Evolutionary conservation across 495 filamentous ascomycete genomes (phyloP).

Genomic region (Aspergillus egyptiacus): DNA sequence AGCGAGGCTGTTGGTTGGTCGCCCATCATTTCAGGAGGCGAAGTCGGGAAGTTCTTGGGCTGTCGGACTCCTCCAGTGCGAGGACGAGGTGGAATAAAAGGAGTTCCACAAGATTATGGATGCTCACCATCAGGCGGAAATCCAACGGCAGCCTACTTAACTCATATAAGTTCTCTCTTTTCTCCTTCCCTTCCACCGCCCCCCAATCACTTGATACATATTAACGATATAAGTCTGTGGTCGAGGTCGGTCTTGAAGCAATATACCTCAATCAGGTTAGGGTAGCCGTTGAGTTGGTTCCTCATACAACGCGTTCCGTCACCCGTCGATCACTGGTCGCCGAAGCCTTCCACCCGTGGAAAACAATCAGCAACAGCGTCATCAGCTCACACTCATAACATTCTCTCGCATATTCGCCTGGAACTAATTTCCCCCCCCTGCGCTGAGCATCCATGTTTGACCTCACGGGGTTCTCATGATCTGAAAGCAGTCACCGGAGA

Average conservation of each 20-base stretch:
- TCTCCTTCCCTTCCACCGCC: background rate
- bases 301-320: conserved; percentile 22
- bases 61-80: background rate
- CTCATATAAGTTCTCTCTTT: background rate
- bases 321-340: conserved; percentile 22
- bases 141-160: conserved; percentile 4
- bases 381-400: conserved; percentile 4
- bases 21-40: conserved; percentile 21
- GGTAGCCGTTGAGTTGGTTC: too few relatives aligned
- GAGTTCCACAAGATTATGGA: conserved; percentile 10
- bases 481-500: conserved; percentile 6
- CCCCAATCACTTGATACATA: background rate
- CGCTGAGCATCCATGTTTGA: conserved; percentile 17
- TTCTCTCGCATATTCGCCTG: background rate
- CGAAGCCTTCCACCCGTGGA: conserved; percentile 19
- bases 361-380: conserved; percentile 21
- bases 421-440: background rate
- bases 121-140: background rate
- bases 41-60: conserved; percentile 16
- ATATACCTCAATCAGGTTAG: conserved; percentile 29
- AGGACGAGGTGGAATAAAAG: conserved; percentile 4
- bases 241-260: too few relatives aligned
- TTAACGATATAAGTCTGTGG: too few relatives aligned
- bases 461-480: conserved; percentile 18
- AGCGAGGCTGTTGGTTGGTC: conserved; percentile 15